Evolutionary conservation across 1,139 yeast species (phyloP).

Genomic region (Nadsonia commutata): DNA sequence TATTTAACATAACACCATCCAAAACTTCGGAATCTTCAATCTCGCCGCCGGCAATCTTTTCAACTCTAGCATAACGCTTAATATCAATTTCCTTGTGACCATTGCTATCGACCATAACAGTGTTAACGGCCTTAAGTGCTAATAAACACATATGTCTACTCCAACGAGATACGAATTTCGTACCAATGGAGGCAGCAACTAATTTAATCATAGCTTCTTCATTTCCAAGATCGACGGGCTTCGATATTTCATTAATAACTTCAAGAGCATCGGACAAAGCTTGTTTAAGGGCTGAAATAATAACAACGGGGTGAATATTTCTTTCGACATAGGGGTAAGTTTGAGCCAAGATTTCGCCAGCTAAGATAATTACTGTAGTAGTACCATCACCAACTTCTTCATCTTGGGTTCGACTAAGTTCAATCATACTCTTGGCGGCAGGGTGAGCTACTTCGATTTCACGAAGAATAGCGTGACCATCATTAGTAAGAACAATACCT

Average conservation of each 20-base stretch:
- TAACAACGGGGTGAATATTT: conserved; percentile 92
- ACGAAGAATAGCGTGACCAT: conserved; percentile 95
- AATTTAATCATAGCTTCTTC: conserved; percentile 79
- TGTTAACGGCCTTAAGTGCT: conserved; percentile 77
- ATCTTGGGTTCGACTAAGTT: conserved; percentile 91
- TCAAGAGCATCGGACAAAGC: conserved; percentile 87
- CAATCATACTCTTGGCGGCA: conserved; percentile 98
- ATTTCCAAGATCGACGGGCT: conserved; percentile 69
- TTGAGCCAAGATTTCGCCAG: conserved; percentile 94
- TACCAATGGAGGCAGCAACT: conserved; percentile 86
- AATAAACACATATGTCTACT: conserved; percentile 80
- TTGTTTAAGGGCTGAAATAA: conserved; percentile 84
- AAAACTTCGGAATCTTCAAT: conserved; percentile 76
- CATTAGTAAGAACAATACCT: conserved; percentile 92
- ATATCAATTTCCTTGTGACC: conserved; percentile 73
- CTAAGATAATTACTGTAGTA: conserved; percentile 78
- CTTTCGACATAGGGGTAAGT: conserved; percentile 86
- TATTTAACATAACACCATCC: conserved; percentile 86
- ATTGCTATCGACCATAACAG: conserved; percentile 54
- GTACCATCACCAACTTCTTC: conserved; percentile 99
- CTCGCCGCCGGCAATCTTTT: conserved; percentile 96
- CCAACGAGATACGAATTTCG: conserved; percentile 90
- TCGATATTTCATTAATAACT: conserved; percentile 71
- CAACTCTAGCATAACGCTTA: conserved; percentile 85
- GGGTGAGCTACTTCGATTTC: conserved; percentile 98